Base-by-base conservation (phyloP, 1,284 basidiomycete genomes). In the Ustilago lituana region DNA sequence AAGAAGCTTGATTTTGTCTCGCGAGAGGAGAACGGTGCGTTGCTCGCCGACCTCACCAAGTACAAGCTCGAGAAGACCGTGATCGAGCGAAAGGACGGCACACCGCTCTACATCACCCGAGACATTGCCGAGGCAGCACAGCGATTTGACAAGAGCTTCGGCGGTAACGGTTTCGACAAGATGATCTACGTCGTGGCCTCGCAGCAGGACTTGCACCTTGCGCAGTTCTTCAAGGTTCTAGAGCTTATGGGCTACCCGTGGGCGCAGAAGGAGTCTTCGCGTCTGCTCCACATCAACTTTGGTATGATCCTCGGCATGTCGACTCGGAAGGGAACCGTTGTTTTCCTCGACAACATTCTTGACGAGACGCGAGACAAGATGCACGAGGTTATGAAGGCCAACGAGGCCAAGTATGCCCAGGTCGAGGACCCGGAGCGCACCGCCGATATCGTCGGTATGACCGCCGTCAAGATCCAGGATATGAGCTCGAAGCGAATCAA, bases 401-500 rank as follows among this genome's bases (percentile, higher is more conserved):
- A 98, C 82, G 90, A 93, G 84, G 92, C 89, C 58, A 98, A 98
- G 85, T 97, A 96, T 79, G 88, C 86, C 2, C 89, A 90, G 40
- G 87, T 98, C 53, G 92, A 93, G 80, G 89, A 98, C 83, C 94
- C 94, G 0, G 90, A 93, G 81, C 84, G 83, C 40, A 91, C 90
- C 38, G 89, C 89, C 62, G 87, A 88, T 74, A 91, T 97, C 82
- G 89, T 98, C 55, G 96, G 95, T 26, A 92, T 96, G 80, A 92
- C 93, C 0, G 94, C 93, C 7, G 90, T 99, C 80, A 98, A 98
- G 86, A 94, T 99, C 74, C 96, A 98, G 84, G 95, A 98, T 83
- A 94, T 98, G 93, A 87, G 89, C 37, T 93, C 91, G 23, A 97
- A 94, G 84, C 94, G 95, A 66, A 91, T 96, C 83, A 96, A 96